Percentiles rank a stretch among this genome's conserved stretches.
Evolutionary conservation across 805 yeast species (phyloP).

Genomic region (Candida tallmaniae): DNA sequence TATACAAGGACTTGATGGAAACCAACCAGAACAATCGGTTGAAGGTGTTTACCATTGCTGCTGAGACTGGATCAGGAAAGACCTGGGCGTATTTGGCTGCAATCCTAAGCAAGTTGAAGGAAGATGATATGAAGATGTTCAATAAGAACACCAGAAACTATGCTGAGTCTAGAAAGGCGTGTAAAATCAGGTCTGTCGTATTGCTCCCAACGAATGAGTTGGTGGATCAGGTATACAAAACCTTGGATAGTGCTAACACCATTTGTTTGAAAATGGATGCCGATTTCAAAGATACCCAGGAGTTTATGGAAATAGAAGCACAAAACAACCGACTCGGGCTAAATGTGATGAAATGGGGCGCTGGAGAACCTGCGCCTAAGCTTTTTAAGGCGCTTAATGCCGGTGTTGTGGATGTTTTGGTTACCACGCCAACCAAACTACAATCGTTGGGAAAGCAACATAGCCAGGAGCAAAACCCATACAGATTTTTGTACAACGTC

Average conservation of each 20-base stretch:
- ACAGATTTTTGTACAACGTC: slow-evolving; percentile 40
- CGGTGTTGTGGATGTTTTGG: slow-evolving; percentile 65
- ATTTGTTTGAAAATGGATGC: slow-evolving; percentile 16
- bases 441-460: slow-evolving; percentile 27
- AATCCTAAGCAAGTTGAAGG: slow-evolving; percentile 60
- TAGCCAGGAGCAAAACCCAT: slow-evolving; percentile 30
- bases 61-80: slow-evolving; percentile 97
- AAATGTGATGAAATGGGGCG: slow-evolving; percentile 56
- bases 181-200: slow-evolving; percentile 61
- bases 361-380: slow-evolving; percentile 50
- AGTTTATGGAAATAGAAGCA: slow-evolving; percentile 22
- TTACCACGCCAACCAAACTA: slow-evolving; percentile 83
- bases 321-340: slow-evolving; percentile 31
- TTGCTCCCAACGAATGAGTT: slow-evolving; percentile 87
- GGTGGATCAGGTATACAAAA: slow-evolving; percentile 68
- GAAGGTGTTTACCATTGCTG: slow-evolving; percentile 76
- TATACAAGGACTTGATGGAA: slow-evolving; percentile 22
- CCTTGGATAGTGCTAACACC: slow-evolving; percentile 30
- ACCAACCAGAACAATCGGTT: slow-evolving; percentile 31
- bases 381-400: slow-evolving; percentile 44
- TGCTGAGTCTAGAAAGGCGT: slow-evolving; percentile 20
- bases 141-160: slow-evolving; percentile 15
- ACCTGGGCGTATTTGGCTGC: slow-evolving; percentile 90
- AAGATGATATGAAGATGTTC: slow-evolving; percentile 41
- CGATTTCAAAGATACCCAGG: slow-evolving; percentile 13